Base-by-base conservation (phyloP, 805 yeast species). In the Yamadazyma kitorensis region DNA sequence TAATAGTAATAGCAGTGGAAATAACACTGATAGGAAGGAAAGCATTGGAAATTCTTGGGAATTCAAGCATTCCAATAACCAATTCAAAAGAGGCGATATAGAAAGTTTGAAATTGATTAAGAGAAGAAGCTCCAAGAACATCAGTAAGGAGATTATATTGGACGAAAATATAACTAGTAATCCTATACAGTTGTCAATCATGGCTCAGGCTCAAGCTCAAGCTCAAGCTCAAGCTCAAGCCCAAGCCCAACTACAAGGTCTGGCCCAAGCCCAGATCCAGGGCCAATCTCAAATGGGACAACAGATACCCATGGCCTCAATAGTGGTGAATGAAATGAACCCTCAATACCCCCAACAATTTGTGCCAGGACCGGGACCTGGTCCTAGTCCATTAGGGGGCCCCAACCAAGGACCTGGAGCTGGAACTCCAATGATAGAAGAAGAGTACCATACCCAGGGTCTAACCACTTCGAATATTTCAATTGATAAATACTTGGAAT, bases 21-120 rank as follows among this genome's bases (percentile, higher is more conserved):
- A 21, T 33, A 9, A 7, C 32, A 33, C 33, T 22, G 21, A 38
- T 20, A 17, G 45, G 16, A 37, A 24, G 15, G 27, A 24, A 6
- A 14, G 5, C 17, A 19, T 17, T 5, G 30, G 31, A 34, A 18
- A 34, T 21, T 40, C 40, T 24, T 89, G 98, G 98, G 97, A 91
- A 62, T 89, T 89, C 59, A 79, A 80, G 38, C 98, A 89, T 55
- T 76, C 85, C 17, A 79, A 86, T 3, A 86, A 83, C 22, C 72
- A 74, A 40, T 89, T 89, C 61, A 74, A 77, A 45, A 80, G 86
- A 33, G 96, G 96, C 26, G 93, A 88, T 54, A 59, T 78, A 11
- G 93, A 80, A 27, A 69, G 82, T 8, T 61, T 89, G 41, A 75
- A 84, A 35, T 68, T 74, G 11, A 91, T 89, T 54, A 89, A 86